These are phyloP conservation scores for Aquilaria agallochum DNA, from an alignment of 441 rosid species.

Conservation along the genomic window DNA sequence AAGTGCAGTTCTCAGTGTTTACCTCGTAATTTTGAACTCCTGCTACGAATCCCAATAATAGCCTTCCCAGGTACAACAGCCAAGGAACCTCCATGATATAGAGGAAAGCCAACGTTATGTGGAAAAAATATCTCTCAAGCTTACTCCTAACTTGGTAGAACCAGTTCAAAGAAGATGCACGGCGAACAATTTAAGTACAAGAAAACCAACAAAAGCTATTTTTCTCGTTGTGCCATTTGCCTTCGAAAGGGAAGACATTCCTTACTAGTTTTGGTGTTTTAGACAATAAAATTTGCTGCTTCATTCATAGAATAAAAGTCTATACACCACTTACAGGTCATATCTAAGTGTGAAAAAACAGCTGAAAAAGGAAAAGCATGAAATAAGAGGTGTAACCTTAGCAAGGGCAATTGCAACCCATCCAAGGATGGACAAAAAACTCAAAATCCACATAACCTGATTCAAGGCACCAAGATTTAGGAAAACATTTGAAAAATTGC, in stretches of 20 bases:
- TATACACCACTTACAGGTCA: too few species aligned
- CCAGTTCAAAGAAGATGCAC: too few species aligned
- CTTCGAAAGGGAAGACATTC: too few species aligned
- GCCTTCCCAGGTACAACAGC: conserved; percentile 47
- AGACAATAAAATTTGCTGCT: too few species aligned
- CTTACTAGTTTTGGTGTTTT: too few species aligned
- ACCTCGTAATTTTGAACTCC: conserved; percentile 48
- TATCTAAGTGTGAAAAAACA: not conserved
- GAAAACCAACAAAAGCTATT: too few species aligned
- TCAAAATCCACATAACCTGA: conserved; percentile 52
- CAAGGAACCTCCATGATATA: conserved; percentile 20
- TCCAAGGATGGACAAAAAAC: conserved; percentile 31
- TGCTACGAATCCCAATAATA: conserved; percentile 34
- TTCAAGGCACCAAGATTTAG: conserved; percentile 8
- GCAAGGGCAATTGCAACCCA: conserved; percentile 48
- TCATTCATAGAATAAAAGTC: too few species aligned
- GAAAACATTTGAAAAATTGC: not conserved
- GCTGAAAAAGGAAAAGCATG: not conserved
- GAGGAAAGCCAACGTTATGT: not conserved
- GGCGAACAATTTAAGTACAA: too few species aligned
- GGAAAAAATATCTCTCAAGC: too few species aligned
- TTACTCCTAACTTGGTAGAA: too few species aligned
- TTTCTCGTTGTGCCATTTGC: too few species aligned
- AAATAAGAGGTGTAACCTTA: conserved; percentile 24
- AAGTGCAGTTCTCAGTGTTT: not conserved